Conservation (phyloP, 129 eudicot species). For the Silybum marianum region DNA sequence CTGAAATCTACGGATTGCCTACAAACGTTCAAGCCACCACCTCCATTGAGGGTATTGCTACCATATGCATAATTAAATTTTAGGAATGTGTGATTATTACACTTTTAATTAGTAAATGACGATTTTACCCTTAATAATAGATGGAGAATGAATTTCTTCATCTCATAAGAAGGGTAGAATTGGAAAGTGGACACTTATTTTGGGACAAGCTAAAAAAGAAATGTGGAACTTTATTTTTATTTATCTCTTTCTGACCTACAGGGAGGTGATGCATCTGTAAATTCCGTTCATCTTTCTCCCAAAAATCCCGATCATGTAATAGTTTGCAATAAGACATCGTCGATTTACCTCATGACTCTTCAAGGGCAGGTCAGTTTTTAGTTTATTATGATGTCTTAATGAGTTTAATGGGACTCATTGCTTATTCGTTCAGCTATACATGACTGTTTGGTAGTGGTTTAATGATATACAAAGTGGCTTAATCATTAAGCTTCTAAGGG, state of each 20-base stretch:
- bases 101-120: no score
- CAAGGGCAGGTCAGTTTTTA: conserved; percentile 83
- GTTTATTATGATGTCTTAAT: not conserved
- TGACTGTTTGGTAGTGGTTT: no score
- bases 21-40: conserved; percentile 95
- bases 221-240: no score
- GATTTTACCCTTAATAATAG: not conserved
- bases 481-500: no score
- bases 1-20: conserved; percentile 82
- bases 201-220: not conserved
- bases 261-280: conserved; percentile 98
- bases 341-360: conserved; percentile 89
- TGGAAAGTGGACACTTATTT: not conserved
- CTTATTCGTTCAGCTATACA: no score
- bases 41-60: conserved; percentile 74
- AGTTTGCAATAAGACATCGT: conserved; percentile 96
- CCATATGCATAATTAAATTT: not conserved
- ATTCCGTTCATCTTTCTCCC: conserved; percentile 91
- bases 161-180: not conserved
- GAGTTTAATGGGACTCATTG: no score
- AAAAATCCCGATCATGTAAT: conserved; percentile 92
- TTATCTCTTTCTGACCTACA: conserved; percentile 31
- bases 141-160: not conserved
- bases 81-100: no score
- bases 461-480: no score